Evolutionary conservation across 257 asterid species (phyloP), one percentile per base, ranked within the genome.

Genomic region (Voacanga thouarsii): DNA sequence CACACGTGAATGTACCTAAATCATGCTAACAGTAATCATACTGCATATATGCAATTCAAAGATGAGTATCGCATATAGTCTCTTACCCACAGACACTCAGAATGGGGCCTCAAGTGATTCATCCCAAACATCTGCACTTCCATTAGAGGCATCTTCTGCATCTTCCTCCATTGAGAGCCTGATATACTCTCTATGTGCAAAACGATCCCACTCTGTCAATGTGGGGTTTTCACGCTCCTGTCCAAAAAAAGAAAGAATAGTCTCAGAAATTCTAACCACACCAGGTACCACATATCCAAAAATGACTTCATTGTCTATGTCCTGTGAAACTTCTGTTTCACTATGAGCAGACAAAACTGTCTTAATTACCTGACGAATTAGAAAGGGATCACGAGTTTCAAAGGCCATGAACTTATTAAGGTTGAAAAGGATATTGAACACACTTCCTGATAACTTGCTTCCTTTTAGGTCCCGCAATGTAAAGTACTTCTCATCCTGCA

Each of bases 81-180:
- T 79, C 95, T 85, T 83, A 90, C 96, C 89, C 71, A 69, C 77
- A 70, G 84, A 83, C 84, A 84, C 86, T 96, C 89, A 96, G 81
- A 96, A 96, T 8, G 99, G 98, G 89, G 99, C 97, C 90, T 96
- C 99, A 74, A 96, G 97, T 57, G 99, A 89, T 84, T 93, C 97
- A 85, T 96, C 99, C 99, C 99, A 96, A 73, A 92, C 97, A 90
- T 96, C 99, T 61, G 97, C 97, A 90, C 99, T 96, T 80, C 99
- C 99, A 81, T 93, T 93, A 51, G 99, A 96, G 79, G 98, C 99
- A 83, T 96, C 98, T 79, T 96, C 99, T 60, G 97, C 97, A 84
- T 96, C 99, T 88, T 96, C 99, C 90, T 96, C 99, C 99, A 96
- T 96, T 12, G 99, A 96, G 50, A 96, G 98, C 90, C 99, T 89